Percentiles rank a stretch among this genome's conserved stretches.
Conservation (phyloP, 805 yeast genomes). For the Lipomyces chichibuensis region DNA sequence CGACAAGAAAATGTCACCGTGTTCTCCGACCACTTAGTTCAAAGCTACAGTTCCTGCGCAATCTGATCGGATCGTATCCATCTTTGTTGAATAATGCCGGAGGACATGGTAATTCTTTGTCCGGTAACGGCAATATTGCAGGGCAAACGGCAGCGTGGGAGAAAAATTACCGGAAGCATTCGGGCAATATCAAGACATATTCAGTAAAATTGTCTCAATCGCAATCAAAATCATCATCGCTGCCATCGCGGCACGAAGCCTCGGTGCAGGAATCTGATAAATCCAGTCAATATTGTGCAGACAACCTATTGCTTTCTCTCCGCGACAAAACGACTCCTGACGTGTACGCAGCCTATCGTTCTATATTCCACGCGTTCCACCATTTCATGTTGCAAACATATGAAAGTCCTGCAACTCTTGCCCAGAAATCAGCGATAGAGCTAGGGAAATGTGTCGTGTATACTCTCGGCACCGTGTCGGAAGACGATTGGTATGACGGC, state of each 20-base stretch:
- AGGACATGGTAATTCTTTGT: neutral
- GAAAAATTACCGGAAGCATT: neutral
- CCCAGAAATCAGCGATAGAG: conserved; percentile 24
- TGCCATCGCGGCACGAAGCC: neutral
- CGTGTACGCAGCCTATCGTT: conserved; percentile 13
- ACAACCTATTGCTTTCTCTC: conserved; percentile 6
- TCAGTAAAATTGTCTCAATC: neutral
- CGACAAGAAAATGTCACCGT: conserved; percentile 31
- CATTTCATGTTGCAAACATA: conserved; percentile 24
- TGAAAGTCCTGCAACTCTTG: conserved; percentile 15
- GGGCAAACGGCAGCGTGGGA: neutral
- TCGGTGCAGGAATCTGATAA: neutral
- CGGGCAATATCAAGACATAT: conserved; percentile 2
- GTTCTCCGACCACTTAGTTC: conserved; percentile 28
- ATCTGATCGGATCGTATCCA: conserved; percentile 25
- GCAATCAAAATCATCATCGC: neutral
- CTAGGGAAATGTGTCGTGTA: conserved; percentile 30
- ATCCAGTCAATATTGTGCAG: conserved; percentile 2
- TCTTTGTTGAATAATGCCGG: conserved; percentile 8
- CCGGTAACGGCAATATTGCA: neutral
- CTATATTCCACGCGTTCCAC: conserved; percentile 23
- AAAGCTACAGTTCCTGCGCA: conserved; percentile 19
- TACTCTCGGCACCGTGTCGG: conserved; percentile 23
- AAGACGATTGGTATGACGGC: conserved; percentile 34
- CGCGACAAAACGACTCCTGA: conserved; percentile 17